These are phyloP conservation scores for Russula emetica DNA, from an alignment of 768 basidiomycete species.

Conservation along the genomic window DNA sequence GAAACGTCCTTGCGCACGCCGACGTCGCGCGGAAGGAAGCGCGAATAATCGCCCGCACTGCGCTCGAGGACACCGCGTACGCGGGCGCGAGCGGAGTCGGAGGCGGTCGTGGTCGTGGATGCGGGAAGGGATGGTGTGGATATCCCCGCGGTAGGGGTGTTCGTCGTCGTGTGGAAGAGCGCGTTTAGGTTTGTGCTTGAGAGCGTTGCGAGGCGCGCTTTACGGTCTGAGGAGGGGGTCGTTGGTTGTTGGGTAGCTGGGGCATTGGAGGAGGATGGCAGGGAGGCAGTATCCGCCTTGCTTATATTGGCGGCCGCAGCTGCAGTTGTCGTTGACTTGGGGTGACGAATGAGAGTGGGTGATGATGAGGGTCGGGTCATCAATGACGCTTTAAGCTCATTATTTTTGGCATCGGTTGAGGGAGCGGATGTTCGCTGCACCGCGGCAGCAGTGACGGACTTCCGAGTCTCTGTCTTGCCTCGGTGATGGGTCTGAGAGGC, in stretches of 20 bases:
- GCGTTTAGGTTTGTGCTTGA: slow-evolving; percentile 20
- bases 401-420: not conserved
- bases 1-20: slow-evolving; percentile 32
- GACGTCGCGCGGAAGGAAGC: slow-evolving; percentile 37
- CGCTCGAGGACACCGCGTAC: slow-evolving; percentile 36
- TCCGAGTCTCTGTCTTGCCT: not conserved
- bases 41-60: slow-evolving; percentile 49
- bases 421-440: not conserved
- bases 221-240: not conserved
- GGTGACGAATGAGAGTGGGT: not conserved
- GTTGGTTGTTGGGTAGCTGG: not conserved
- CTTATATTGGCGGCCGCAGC: not conserved
- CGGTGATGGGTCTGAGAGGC: not conserved
- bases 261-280: not conserved
- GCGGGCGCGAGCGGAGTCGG: slow-evolving; percentile 26
- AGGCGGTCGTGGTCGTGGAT: slow-evolving; percentile 8
- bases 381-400: not conserved
- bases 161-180: slow-evolving; percentile 17
- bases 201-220: slow-evolving; percentile 4
- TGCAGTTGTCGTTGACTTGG: not conserved
- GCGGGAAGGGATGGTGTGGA: not conserved
- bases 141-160: not conserved
- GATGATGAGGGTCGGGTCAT: slow-evolving; percentile 4
- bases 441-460: not conserved
- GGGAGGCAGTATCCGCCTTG: not conserved